Evolutionary conservation across 805 yeast species (phyloP).

Genomic region (Pichia occidentalis): DNA sequence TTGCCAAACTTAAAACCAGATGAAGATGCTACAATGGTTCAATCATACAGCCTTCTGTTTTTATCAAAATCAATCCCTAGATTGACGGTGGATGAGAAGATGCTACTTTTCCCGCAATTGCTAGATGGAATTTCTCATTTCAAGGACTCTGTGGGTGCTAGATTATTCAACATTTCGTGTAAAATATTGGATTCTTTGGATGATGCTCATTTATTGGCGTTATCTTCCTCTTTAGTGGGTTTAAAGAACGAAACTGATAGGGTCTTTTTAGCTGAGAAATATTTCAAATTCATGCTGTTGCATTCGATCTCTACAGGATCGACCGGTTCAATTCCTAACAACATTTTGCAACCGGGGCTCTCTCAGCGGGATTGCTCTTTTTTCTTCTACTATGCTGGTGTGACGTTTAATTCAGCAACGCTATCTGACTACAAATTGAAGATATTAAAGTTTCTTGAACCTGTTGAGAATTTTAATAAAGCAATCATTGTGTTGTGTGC

Average conservation of each 20-base stretch:
- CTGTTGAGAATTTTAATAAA: constrained; percentile 33
- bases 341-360: constrained; percentile 57
- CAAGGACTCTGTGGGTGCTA: constrained; percentile 32
- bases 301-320: constrained; percentile 36
- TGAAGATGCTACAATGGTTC: constrained; percentile 44
- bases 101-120: constrained; percentile 40
- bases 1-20: constrained; percentile 39
- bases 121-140: constrained; percentile 41
- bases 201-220: constrained; percentile 1
- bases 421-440: constrained; percentile 37
- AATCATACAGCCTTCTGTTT: constrained; percentile 58
- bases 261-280: constrained; percentile 37
- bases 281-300: constrained; percentile 53
- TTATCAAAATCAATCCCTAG: constrained; percentile 64
- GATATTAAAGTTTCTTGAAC: constrained; percentile 37
- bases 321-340: constrained; percentile 36
- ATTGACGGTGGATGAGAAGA: constrained; percentile 33
- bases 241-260: constrained; percentile 35
- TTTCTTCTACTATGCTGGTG: constrained; percentile 65
- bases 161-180: constrained; percentile 55
- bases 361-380: constrained; percentile 49
- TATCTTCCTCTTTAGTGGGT: constrained; percentile 43
- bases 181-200: constrained; percentile 35
- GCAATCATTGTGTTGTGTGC: constrained; percentile 47
- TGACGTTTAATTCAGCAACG: constrained; percentile 44